Conservation (phyloP, 306 rosid species). For the Castanea crenata region DNA sequence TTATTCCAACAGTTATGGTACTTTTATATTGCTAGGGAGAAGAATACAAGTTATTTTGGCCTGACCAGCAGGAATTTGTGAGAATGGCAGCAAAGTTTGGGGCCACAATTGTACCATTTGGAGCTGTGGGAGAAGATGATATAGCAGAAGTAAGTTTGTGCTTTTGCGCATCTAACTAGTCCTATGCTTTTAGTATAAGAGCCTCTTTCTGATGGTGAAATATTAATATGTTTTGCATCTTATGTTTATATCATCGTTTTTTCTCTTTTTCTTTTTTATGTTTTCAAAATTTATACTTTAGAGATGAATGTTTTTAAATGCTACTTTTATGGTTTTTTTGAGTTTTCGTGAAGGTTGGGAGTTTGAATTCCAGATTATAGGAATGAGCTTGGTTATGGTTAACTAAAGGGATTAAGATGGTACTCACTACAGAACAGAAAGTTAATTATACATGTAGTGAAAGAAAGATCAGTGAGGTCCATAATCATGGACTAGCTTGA, state of each 20-base stretch:
- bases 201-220: not conserved
- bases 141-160: conserved; percentile 53
- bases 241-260: not conserved
- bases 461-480: not conserved
- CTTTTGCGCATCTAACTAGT: conserved; percentile 11
- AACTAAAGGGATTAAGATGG: not conserved
- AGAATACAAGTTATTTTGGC: conserved; percentile 86
- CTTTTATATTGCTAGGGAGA: conserved; percentile 61
- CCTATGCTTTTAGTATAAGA: not conserved
- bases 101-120: conserved; percentile 94
- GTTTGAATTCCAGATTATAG: not conserved
- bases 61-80: conserved; percentile 81
- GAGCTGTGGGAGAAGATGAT: conserved; percentile 95
- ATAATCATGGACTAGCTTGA: not conserved
- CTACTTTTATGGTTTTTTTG: not conserved
- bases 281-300: not conserved
- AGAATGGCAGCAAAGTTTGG: conserved; percentile 96
- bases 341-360: not conserved
- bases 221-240: not conserved
- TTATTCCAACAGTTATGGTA: conserved; percentile 13
- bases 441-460: not conserved
- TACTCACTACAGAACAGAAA: not conserved
- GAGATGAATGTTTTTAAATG: not conserved
- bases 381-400: not conserved
- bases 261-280: not conserved